Evolutionary conservation across 176 grass and related monocot genomes (phyloP).

Genomic region (Pontederia paniculata): DNA sequence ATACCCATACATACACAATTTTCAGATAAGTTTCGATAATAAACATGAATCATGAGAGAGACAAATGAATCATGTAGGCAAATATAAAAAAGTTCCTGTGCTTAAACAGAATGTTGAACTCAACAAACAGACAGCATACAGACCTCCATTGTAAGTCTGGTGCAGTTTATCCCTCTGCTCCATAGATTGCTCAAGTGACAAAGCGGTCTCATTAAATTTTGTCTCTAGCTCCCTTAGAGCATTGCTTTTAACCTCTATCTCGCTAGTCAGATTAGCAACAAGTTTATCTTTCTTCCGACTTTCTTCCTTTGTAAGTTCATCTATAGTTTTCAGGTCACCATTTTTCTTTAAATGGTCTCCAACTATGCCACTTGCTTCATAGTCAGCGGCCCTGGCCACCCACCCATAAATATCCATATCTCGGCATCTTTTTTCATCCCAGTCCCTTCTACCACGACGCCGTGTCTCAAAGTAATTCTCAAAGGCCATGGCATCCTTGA

Average conservation of each 20-base stretch:
- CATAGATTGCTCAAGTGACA: slow-evolving; percentile 36
- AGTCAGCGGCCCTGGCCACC: slow-evolving; percentile 43
- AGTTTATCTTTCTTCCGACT: slow-evolving; percentile 28
- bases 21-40: not conserved
- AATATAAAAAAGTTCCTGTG: not conserved
- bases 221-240: slow-evolving; percentile 13
- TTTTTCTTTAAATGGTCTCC: slow-evolving; percentile 39
- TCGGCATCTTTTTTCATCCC: slow-evolving; percentile 27
- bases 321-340: slow-evolving; percentile 36
- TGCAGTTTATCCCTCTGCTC: slow-evolving; percentile 30
- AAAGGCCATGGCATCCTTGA: slow-evolving; percentile 43
- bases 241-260: slow-evolving; percentile 33
- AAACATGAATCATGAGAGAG: not conserved
- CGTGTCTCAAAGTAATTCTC: slow-evolving; percentile 35
- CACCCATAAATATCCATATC: slow-evolving; percentile 44
- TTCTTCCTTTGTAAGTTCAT: slow-evolving; percentile 28
- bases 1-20: not conserved
- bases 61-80: not conserved
- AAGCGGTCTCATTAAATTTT: slow-evolving; percentile 27
- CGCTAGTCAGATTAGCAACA: slow-evolving; percentile 24
- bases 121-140: not conserved
- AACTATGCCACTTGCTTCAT: slow-evolving; percentile 23
- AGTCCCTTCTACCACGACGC: slow-evolving; percentile 26
- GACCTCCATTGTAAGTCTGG: slow-evolving; percentile 42
- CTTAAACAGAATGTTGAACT: not conserved